Evolutionary conservation across 1,139 yeast species (phyloP).

Genomic region (Candida anutae): DNA sequence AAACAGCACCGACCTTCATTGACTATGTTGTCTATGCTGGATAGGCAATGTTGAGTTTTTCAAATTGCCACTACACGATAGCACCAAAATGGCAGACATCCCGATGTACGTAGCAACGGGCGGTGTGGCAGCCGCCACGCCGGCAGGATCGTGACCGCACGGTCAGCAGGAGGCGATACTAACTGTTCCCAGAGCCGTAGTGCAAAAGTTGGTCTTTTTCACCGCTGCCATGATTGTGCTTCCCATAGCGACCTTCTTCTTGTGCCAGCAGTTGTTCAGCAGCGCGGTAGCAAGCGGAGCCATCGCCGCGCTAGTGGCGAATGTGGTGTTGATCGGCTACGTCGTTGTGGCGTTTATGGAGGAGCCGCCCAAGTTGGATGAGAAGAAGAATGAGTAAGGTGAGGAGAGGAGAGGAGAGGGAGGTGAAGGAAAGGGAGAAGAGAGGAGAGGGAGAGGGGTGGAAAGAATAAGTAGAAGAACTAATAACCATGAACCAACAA

Average conservation of each 20-base stretch:
- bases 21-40: too few species aligned
- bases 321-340: conserved; percentile 78
- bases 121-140: background rate
- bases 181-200: conserved; percentile 49
- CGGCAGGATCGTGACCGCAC: background rate
- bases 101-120: conserved; percentile 50
- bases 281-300: conserved; percentile 78
- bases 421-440: background rate
- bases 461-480: background rate
- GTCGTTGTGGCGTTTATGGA: conserved; percentile 84
- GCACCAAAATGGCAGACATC: conserved; percentile 49
- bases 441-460: conserved; percentile 1
- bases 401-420: background rate
- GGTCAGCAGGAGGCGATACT: background rate
- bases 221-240: conserved; percentile 82
- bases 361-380: conserved; percentile 38
- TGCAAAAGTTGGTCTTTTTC: conserved; percentile 72
- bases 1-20: too few species aligned
- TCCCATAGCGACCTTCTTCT: conserved; percentile 71
- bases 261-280: conserved; percentile 42
- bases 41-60: too few species aligned
- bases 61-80: too few species aligned
- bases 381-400: background rate
- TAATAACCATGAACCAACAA: background rate
- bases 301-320: conserved; percentile 80